Evolutionary conservation across 2,329 filamentous ascomycete species (phyloP).

Genomic region (Exophiala mesophila): DNA sequence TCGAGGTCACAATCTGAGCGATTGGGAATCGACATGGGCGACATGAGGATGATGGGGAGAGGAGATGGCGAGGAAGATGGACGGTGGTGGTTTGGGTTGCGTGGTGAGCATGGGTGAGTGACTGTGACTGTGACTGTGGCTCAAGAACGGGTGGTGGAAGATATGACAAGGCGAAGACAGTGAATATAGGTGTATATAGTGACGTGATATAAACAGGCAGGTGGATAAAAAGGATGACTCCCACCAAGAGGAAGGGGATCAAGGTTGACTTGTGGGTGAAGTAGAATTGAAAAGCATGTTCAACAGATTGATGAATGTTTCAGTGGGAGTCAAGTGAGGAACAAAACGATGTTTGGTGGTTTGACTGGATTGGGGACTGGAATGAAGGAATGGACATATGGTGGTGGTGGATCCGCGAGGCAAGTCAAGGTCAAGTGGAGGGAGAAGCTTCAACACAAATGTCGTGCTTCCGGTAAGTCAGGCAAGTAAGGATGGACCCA

Average conservation of each 20-base stretch:
- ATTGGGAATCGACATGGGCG: constrained; percentile 15
- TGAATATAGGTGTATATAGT: too few relatives aligned
- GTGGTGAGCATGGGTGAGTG: constrained; percentile 1
- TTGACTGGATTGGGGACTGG: constrained; percentile 21
- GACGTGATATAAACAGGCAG: too few relatives aligned
- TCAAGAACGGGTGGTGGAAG: too few relatives aligned
- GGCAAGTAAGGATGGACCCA: constrained; percentile 3
- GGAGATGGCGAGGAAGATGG: background rate
- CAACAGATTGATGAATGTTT: background rate
- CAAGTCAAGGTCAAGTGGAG: too few relatives aligned
- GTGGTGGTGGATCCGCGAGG: constrained; percentile 16
- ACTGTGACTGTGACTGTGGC: too few relatives aligned
- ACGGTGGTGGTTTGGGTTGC: constrained; percentile 5
- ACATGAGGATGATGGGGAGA: constrained; percentile 12
- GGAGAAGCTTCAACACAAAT: constrained; percentile 13
- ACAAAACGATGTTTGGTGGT: constrained; percentile 17
- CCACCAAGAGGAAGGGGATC: too few relatives aligned
- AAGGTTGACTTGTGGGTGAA: background rate
- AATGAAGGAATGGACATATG: constrained; percentile 18
- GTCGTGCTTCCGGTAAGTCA: constrained; percentile 5
- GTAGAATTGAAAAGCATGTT: background rate
- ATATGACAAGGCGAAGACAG: too few relatives aligned
- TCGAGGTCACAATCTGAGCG: constrained; percentile 11
- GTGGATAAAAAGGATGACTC: too few relatives aligned
- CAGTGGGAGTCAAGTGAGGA: constrained; percentile 7